phyloP scores from a whole-genome alignment of 768 basidiomycete genomes.

The Harrya chromipes region DNA sequence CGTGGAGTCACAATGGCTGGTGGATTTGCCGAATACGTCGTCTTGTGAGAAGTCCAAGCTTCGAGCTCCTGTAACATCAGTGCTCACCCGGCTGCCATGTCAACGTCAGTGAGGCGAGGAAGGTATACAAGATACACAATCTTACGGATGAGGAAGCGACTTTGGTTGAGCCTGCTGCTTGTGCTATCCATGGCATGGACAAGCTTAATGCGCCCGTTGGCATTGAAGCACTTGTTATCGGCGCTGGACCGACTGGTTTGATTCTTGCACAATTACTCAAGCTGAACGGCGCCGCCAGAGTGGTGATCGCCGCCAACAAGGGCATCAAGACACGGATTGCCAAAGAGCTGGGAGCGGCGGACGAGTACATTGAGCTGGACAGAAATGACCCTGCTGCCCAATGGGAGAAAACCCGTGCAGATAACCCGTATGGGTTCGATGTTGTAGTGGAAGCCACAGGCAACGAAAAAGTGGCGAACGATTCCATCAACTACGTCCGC shows the following conservation, averaged over 20 bases:
- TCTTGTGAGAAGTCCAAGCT: conserved; percentile 50
- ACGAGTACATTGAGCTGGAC: conserved; percentile 83
- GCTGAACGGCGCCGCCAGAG: conserved; percentile 72
- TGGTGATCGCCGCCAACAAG: conserved; percentile 82
- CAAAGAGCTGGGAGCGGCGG: conserved; percentile 66
- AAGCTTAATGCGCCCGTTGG: conserved; percentile 78
- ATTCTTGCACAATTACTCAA: conserved; percentile 85
- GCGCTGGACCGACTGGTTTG: conserved; percentile 83
- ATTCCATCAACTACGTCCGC: conserved; percentile 81
- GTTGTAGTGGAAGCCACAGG: conserved; percentile 76
- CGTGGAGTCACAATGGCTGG: conserved; percentile 76
- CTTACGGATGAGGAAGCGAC: conserved; percentile 82
- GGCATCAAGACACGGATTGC: conserved; percentile 86
- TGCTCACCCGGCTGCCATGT: not conserved
- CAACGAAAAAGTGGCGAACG: conserved; percentile 74
- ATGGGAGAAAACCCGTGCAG: conserved; percentile 70
- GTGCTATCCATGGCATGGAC: conserved; percentile 86
- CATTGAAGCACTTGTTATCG: conserved; percentile 74
- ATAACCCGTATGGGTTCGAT: conserved; percentile 82
- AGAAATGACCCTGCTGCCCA: conserved; percentile 63
- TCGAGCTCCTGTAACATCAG: no score
- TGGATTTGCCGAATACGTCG: conserved; percentile 84
- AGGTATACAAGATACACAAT: conserved; percentile 81
- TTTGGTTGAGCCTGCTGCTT: conserved; percentile 82
- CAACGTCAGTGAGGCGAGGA: conserved; percentile 52